Evolutionary conservation across 1,139 yeast species (phyloP), one percentile per base, ranked within the genome.

Genomic region (Torulaspora pretoriensis): DNA sequence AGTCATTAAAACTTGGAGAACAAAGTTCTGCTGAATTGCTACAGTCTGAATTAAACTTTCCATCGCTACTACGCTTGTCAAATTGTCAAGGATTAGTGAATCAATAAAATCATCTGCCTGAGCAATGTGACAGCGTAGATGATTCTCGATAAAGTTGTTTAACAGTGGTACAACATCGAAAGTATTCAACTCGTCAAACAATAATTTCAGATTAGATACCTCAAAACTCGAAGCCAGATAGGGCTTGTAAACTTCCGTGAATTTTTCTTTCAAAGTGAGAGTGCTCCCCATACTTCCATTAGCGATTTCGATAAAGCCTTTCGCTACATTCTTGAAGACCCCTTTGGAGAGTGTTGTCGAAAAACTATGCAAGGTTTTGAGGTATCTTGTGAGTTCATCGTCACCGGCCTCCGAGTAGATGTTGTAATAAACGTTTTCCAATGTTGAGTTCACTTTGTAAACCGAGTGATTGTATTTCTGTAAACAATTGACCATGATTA

Each of bases 161-260:
- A 63, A 40, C 13, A 54, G 27, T 2, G 49, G 38, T 5, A 54
- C 37, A 9, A 67, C 59, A 39, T 61, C 62, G 30, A 68, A 53
- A 2, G 61, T 52, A 25, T 59, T 57, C 35, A 69, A 49, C 41
- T 65, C 66, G n/a, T 61, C 59, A 24, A 66, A 64, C 19, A 69
- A 45, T 6, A 46, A 57, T 24, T 60, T 55, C 30, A 68, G 43
- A 35, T 64, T 64, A 2, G 52, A 42, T 16, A 60, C 46, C 38
- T 66, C 67, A 47, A 68, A 57, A 40, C 61, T 58, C 2, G 56
- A 48, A 33, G 59, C 55, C 28, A 75, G 52, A 19, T 59, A 49
- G 2, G 56, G 39, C 14, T 68, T 67, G 51, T 71, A 74, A 2
- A 74, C 61, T 4, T 50, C 39, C 0, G 63, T 49, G 54, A 73